A percentile compares a stretch with the other conserved stretches of the same genome.
These are phyloP conservation scores for Mimosa pudica DNA, from an alignment of 306 rosid species.

Conservation along the genomic window DNA sequence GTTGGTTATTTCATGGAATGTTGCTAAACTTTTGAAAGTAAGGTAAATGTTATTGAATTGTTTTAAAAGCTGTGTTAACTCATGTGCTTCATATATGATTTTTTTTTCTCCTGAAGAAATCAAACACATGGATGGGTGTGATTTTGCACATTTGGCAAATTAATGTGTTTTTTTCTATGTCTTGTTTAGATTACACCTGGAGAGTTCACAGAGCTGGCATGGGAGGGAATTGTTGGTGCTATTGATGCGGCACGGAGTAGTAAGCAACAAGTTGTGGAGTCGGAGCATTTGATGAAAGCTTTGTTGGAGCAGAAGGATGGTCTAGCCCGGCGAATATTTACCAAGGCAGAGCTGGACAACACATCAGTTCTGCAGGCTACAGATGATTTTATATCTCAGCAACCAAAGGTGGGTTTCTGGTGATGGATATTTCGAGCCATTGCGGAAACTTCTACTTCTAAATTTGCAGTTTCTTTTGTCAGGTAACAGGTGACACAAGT, in stretches of 20 bases:
- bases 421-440: conserved; percentile 13
- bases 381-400: conserved; percentile 76
- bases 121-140: not conserved
- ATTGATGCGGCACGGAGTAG: conserved; percentile 74
- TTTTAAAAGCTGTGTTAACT: not conserved
- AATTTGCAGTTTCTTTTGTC: conserved; percentile 27
- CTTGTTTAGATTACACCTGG: conserved; percentile 59
- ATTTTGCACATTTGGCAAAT: not conserved
- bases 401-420: conserved; percentile 67
- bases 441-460: conserved; percentile 28
- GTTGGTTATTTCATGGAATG: not conserved
- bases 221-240: conserved; percentile 90
- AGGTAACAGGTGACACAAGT: conserved; percentile 79
- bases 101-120: not conserved
- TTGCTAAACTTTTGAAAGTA: not conserved
- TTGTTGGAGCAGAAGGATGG: conserved; percentile 96
- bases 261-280: conserved; percentile 89
- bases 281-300: conserved; percentile 96
- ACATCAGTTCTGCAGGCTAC: conserved; percentile 88
- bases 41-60: not conserved
- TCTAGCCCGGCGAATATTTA: conserved; percentile 79
- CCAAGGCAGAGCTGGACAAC: conserved; percentile 93
- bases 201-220: conserved; percentile 96
- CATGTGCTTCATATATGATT: not conserved
- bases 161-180: conserved; percentile 14